phyloP scores from a whole-genome alignment of 805 yeast species.

The Tetrapisispora fleetii region DNA sequence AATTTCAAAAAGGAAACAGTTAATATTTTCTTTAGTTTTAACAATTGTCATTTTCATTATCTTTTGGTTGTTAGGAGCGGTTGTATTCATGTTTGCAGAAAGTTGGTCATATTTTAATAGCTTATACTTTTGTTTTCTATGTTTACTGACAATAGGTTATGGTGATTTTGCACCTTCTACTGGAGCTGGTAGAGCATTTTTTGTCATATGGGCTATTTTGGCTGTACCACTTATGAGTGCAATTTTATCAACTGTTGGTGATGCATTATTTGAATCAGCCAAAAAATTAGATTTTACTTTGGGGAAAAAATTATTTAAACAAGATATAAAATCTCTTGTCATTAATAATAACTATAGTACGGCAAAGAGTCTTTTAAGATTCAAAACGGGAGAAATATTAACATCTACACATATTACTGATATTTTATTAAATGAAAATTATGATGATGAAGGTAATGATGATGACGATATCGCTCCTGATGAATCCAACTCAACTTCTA shows the following conservation, averaged over 20 bases:
- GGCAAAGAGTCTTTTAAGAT: slow-evolving; percentile 3
- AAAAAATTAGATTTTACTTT: slow-evolving; percentile 14
- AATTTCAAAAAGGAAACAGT: slow-evolving; percentile 33
- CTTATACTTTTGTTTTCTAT: slow-evolving; percentile 67
- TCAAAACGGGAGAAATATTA: slow-evolving; percentile 7
- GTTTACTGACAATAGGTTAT: slow-evolving; percentile 76
- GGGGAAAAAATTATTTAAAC: slow-evolving; percentile 7
- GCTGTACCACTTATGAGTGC: slow-evolving; percentile 87
- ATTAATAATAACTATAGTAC: not conserved
- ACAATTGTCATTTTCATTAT: slow-evolving; percentile 38
- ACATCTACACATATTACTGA: not conserved
- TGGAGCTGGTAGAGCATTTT: slow-evolving; percentile 60
- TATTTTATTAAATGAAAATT: slow-evolving; percentile 1
- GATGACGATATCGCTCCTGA: not conserved
- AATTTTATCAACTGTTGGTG: slow-evolving; percentile 63
- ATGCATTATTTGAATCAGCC: slow-evolving; percentile 27
- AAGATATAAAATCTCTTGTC: slow-evolving; percentile 8
- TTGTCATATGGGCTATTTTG: slow-evolving; percentile 68
- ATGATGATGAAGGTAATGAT: not conserved
- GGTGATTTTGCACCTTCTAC: slow-evolving; percentile 63
- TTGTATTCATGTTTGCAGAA: slow-evolving; percentile 50
- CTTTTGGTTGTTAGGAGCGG: slow-evolving; percentile 69
- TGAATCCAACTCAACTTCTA: not conserved
- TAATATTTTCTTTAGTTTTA: slow-evolving; percentile 30
- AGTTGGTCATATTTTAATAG: slow-evolving; percentile 63